A percentile compares a stretch with the other conserved stretches of the same genome.
Conservation (phyloP, 805 yeast genomes). For the Nakazawaea laoshanensis region DNA sequence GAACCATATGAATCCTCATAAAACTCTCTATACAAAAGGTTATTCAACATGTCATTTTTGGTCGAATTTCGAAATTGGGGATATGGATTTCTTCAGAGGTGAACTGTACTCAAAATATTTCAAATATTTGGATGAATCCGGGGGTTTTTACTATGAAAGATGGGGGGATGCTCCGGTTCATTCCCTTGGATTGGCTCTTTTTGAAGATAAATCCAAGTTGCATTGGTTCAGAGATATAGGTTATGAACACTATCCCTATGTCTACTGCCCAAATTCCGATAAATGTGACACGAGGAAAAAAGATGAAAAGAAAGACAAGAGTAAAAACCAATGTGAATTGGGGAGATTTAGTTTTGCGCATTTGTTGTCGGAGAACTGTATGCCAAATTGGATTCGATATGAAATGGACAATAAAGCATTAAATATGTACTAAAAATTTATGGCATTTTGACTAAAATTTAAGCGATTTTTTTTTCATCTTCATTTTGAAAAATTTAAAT, state of each 20-base stretch:
- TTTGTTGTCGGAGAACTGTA: constrained; percentile 49
- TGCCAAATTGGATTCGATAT: constrained; percentile 58
- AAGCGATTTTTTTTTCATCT: not conserved
- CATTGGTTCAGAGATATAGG: constrained; percentile 91
- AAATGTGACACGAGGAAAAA: constrained; percentile 24
- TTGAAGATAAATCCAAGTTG: constrained; percentile 57
- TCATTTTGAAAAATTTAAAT: constrained; percentile 2
- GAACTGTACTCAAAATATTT: constrained; percentile 55
- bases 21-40: constrained; percentile 27
- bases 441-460: not conserved
- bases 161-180: constrained; percentile 97
- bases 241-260: constrained; percentile 66
- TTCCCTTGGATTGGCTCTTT: constrained; percentile 62
- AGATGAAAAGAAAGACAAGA: constrained; percentile 17
- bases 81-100: constrained; percentile 70
- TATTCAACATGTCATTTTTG: constrained; percentile 75
- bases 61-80: constrained; percentile 83
- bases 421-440: constrained; percentile 14
- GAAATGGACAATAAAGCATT: constrained; percentile 24
- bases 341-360: constrained; percentile 17
- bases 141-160: constrained; percentile 83
- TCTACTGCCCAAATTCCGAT: constrained; percentile 61
- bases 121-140: constrained; percentile 52
- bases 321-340: constrained; percentile 20
- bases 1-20: constrained; percentile 40